Evolutionary conservation across 257 asterid species (phyloP), one percentile per base, ranked within the genome.

Genomic region (Eucommia ulmoides): DNA sequence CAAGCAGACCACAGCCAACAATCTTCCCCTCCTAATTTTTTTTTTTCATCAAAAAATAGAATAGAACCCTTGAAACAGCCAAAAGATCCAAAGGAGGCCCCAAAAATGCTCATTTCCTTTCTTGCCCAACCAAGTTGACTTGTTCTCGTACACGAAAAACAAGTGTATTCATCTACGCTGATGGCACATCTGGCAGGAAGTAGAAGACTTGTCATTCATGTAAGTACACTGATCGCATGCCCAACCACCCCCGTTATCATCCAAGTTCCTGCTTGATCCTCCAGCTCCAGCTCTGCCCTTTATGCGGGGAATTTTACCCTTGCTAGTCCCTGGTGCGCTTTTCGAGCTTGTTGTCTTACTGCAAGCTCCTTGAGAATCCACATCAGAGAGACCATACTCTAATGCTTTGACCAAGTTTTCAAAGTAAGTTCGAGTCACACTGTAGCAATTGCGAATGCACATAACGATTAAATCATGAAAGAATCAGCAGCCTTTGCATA

Each of bases 311-410:
- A 76, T 70, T 70, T 78, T 86, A 9, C 58, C 75, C 70, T 84
- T 79, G 78, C 93, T 81, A 62, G 75, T 74, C 52, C 85, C 88
- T 15, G 82, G 72, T 24, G 20, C 58, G 41, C 38, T 59, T 62
- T 70, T 81, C 51, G 89, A 72, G 74, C 68, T 70, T 2, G 58
- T 33, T 42, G 73, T 60, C 63, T 63, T 68, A 52, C 69, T 70
- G 41, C 73, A 53, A 45, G 69, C 64, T 20, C 75, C 81, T 60
- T 76, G 85, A 20, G 97, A 61, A 66, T 83, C 94, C 45, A 88
- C 97, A 59, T 88, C 96, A 25, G 88, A 69, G 35, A 88, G 97
- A 50, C 96, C 96, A 42, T 84, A 82, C 76, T 88, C 96, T 42
- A 88, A 64, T 47, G 96, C 97, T 54, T 86, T 66, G 26, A 88